Evolutionary conservation across 805 yeast genomes (phyloP).

Genomic region (Kodamaea hsintzibuensis): DNA sequence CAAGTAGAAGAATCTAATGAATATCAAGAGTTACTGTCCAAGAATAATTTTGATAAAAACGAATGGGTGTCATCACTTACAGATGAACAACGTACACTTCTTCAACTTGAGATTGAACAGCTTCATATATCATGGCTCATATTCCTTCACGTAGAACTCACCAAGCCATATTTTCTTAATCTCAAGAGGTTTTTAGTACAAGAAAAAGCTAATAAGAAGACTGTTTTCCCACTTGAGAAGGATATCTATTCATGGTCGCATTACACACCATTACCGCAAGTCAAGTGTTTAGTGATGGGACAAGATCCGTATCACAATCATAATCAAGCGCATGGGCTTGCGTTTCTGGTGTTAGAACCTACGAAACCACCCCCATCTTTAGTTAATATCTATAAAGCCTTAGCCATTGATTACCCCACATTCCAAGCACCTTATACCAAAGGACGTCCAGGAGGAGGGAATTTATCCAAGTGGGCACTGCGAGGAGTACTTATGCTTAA

Average conservation of each 20-base stretch:
- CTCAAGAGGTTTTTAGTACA: conserved; percentile 62
- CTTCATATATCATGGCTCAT: conserved; percentile 80
- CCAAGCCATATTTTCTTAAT: conserved; percentile 79
- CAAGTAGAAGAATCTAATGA: not conserved
- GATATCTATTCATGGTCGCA: conserved; percentile 92
- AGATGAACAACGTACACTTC: conserved; percentile 49
- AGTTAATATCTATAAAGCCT: conserved; percentile 79
- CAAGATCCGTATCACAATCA: conserved; percentile 95
- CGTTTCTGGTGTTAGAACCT: conserved; percentile 87
- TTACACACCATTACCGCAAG: conserved; percentile 70
- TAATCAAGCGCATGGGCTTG: conserved; percentile 95
- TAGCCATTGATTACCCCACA: conserved; percentile 63
- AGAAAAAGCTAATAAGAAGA: conserved; percentile 45
- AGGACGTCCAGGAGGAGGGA: conserved; percentile 54
- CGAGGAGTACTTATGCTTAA: conserved; percentile 88
- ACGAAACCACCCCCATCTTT: conserved; percentile 81
- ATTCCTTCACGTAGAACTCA: conserved; percentile 65
- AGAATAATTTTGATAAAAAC: conserved; percentile 46
- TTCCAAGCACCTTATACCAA: conserved; percentile 40
- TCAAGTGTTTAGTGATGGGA: conserved; percentile 81
- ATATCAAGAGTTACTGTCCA: conserved; percentile 9
- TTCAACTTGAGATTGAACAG: conserved; percentile 66
- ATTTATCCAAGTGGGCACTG: conserved; percentile 79
- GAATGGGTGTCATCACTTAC: conserved; percentile 52
- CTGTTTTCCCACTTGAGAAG: conserved; percentile 74